These are phyloP conservation scores for Ilex asprella DNA, from an alignment of 257 asterid genomes.

Conservation along the genomic window DNA sequence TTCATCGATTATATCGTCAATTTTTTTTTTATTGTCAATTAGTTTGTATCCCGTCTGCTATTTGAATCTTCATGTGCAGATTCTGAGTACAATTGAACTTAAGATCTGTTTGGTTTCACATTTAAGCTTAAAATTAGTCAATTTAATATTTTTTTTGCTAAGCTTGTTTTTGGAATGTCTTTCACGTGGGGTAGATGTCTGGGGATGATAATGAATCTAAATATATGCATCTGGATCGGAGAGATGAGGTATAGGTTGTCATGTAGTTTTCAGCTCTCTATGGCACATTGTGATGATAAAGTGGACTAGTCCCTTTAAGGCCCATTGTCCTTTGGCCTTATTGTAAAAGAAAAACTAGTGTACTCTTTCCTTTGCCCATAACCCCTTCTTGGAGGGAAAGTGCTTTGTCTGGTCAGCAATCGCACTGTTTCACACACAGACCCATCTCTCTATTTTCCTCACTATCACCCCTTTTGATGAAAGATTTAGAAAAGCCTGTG, in stretches of 20 bases:
- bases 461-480: constrained; percentile 44
- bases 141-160: constrained; percentile 7
- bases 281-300: constrained; percentile 26
- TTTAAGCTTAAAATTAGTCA: background rate
- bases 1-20: too few relatives aligned
- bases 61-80: too few relatives aligned
- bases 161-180: constrained; percentile 5
- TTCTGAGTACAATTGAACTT: too few relatives aligned
- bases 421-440: constrained; percentile 41
- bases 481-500: constrained; percentile 27
- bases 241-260: constrained; percentile 21
- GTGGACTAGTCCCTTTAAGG: constrained; percentile 27
- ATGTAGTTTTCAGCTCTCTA: constrained; percentile 16
- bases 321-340: constrained; percentile 12
- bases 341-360: constrained; percentile 18
- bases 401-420: constrained; percentile 48
- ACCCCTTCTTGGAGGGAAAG: constrained; percentile 21
- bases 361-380: constrained; percentile 19
- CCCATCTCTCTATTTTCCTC: constrained; percentile 33
- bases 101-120: too few relatives aligned
- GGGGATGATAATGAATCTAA: constrained; percentile 16
- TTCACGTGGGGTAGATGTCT: constrained; percentile 25
- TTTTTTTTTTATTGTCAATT: too few relatives aligned
- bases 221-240: constrained; percentile 22
- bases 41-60: too few relatives aligned